These are phyloP conservation scores for Castanopsis chinensis DNA, from an alignment of 306 rosid species.

Conservation along the genomic window DNA sequence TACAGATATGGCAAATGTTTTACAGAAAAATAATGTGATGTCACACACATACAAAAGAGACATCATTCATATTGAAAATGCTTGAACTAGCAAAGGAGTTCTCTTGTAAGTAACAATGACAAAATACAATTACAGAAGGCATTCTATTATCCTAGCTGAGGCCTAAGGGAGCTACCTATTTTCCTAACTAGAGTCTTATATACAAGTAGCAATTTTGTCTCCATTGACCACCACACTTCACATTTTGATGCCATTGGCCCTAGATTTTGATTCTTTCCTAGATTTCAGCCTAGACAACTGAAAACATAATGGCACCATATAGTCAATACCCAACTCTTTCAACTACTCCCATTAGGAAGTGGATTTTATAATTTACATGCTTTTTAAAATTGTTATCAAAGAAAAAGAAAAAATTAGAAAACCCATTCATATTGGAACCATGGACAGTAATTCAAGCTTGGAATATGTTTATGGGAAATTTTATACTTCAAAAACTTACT, in stretches of 20 bases:
- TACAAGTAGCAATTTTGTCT: conserved; percentile 78
- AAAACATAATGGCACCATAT: neutral
- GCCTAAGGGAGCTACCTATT: neutral
- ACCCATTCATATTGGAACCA: too few species aligned
- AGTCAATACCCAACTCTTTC: neutral
- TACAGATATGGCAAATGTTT: too few species aligned
- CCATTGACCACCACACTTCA: conserved; percentile 78
- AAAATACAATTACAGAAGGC: too few species aligned
- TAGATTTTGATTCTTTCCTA: neutral
- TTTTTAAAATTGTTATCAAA: too few species aligned
- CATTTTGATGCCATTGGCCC: neutral
- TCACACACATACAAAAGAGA: too few species aligned
- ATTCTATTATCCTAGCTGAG: conserved; percentile 79
- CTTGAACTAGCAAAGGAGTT: neutral
- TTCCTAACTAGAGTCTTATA: conserved; percentile 81
- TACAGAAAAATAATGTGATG: too few species aligned
- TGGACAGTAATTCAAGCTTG: too few species aligned
- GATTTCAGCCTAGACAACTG: conserved; percentile 8
- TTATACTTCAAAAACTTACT: too few species aligned
- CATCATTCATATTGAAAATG: too few species aligned
- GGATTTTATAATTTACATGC: neutral
- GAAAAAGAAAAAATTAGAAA: too few species aligned
- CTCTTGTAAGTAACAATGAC: neutral
- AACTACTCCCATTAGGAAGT: conserved; percentile 9
- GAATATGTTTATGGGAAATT: too few species aligned